Evolutionary conservation across 345 rosid genomes (phyloP), one percentile per base, ranked within the genome.

Genomic region (Noccaea bulbosa): DNA sequence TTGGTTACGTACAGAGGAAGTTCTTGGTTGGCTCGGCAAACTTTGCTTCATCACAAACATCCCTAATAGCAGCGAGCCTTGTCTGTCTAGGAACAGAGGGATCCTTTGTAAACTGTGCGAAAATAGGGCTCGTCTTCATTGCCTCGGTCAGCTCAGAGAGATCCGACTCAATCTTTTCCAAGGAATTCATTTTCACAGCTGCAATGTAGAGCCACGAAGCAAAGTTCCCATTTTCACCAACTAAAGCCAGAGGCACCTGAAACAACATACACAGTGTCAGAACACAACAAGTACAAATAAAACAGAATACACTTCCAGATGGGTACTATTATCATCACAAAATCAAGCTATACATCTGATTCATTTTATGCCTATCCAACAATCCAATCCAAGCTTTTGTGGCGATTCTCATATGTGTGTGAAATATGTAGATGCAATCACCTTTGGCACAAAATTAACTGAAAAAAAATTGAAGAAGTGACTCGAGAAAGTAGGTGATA

Each of bases 191-290:
- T 70, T 83, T 88, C 73, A 78, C 93, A 39, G 95, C 87, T 45
- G 89, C 86, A 16, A 86, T 11, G 81, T 81, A 94, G 35, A 94
- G 64, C 70, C 96, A 91, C 9, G 96, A 81, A 40, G 99, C 96
- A 84, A 89, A 94, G 81, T 89, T 94, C 10, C 97, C 99, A 57
- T 87, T 15, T 53, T 88, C 97, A 45, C 96, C 99, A 62, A 65
- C 88, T 66, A 91, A 77, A 52, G 80, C 83, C 6, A 89, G 0
- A 50, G 97, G 97, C 69, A 89, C 81, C 97, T 94, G 83, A 72
- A 74, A 16, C 47, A 45, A 72, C 39, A 37, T 8, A 8, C 51
- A 50, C 45, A 69, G 63, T 52, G 20, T 57, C 4, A 62, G 40
- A 11, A 41, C 62, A 69, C 11, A 58, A 50, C 15, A 46, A 11